These are phyloP conservation scores for Scutellaria barbata DNA, from an alignment of 257 asterid genomes.

Conservation along the genomic window DNA sequence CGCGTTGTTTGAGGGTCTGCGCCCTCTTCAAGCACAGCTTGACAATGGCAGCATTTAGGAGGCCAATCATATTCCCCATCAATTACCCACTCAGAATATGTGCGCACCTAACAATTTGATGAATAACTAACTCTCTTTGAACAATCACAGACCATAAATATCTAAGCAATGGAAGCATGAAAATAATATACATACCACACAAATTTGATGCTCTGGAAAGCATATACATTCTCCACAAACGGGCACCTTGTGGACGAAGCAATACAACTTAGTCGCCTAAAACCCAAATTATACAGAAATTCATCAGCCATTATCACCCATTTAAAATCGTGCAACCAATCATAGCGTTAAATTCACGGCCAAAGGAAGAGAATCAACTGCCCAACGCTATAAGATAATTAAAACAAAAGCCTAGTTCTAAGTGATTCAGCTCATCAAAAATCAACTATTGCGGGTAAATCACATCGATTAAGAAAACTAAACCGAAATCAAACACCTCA, in stretches of 20 bases:
- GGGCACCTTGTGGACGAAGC: constrained; percentile 99
- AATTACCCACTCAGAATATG: constrained; percentile 97
- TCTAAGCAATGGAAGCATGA: neutral
- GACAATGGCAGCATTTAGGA: constrained; percentile 88
- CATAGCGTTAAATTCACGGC: constrained; percentile 5
- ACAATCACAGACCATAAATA: neutral
- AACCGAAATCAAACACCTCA: constrained; percentile 10
- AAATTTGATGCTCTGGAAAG: constrained; percentile 89
- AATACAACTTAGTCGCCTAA: constrained; percentile 94
- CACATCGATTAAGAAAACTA: neutral
- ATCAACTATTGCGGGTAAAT: constrained; percentile 17
- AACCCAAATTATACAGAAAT: constrained; percentile 30
- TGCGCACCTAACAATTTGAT: constrained; percentile 54
- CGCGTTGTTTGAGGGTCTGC: constrained; percentile 71
- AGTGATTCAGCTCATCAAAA: constrained; percentile 16
- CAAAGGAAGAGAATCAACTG: neutral
- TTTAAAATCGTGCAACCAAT: neutral
- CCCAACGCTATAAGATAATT: neutral
- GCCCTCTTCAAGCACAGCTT: constrained; percentile 75
- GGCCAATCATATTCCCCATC: constrained; percentile 99
- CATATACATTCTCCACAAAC: constrained; percentile 98
- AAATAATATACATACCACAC: constrained; percentile 73
- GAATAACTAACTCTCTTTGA: constrained; percentile 8
- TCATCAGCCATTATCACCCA: constrained; percentile 31
- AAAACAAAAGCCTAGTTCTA: constrained; percentile 12